Percentiles rank a stretch among this genome's conserved stretches.
Evolutionary conservation across 2,329 filamentous ascomycete species (phyloP).

Genomic region (Monosporascus sp.): DNA sequence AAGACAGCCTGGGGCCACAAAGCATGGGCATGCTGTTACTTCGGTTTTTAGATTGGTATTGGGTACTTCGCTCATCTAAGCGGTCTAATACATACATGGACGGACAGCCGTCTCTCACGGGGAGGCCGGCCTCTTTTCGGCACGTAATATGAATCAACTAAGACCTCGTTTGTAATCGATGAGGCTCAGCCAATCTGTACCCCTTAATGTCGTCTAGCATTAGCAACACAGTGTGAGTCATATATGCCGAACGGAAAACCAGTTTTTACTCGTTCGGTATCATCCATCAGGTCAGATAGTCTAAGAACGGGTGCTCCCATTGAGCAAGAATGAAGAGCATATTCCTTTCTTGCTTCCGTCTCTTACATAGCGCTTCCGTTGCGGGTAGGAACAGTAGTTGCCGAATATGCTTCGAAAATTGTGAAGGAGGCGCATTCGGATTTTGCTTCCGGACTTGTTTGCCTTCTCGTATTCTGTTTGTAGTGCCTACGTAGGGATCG

Average conservation of each 20-base stretch:
- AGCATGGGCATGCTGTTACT: too few species aligned
- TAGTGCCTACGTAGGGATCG: neutral
- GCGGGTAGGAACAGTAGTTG: slow-evolving; percentile 1
- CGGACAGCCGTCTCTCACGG: neutral
- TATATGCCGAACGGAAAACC: neutral
- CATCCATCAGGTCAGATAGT: too few species aligned
- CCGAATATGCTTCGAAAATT: neutral
- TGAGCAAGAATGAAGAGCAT: neutral
- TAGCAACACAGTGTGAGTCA: neutral
- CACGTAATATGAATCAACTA: neutral
- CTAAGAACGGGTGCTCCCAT: neutral
- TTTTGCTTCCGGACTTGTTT: neutral
- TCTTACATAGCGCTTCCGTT: neutral
- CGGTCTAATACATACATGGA: neutral
- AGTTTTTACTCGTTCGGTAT: neutral
- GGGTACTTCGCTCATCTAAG: too few species aligned
- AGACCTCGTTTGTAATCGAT: neutral
- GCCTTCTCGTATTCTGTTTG: neutral
- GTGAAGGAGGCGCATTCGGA: neutral
- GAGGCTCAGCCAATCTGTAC: neutral
- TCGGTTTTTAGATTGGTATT: too few species aligned
- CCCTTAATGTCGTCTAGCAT: neutral
- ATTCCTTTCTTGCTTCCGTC: neutral
- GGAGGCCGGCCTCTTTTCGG: neutral
- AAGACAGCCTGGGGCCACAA: too few species aligned